Evolutionary conservation across 257 asterid genomes (phyloP).

Genomic region (Nicotiana obtusifolia): DNA sequence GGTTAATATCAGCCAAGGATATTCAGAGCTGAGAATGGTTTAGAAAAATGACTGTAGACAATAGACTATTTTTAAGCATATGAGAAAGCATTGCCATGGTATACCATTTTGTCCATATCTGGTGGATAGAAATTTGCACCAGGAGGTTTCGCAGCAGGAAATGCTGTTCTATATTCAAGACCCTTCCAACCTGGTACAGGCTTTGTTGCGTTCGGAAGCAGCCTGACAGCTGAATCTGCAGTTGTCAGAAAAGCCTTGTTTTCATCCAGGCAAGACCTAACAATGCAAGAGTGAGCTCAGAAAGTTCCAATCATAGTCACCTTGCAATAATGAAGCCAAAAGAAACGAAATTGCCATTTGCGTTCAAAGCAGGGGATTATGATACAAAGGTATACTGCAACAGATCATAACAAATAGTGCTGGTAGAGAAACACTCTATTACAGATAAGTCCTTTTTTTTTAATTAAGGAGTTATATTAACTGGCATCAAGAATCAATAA

Average conservation of each 20-base stretch:
- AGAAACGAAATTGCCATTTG: background rate
- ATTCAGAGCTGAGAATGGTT: background rate
- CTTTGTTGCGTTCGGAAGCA: conserved; percentile 69
- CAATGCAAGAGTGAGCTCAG: conserved; percentile 5
- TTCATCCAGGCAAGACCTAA: conserved; percentile 90
- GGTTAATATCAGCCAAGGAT: too few species aligned
- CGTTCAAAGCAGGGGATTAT: background rate
- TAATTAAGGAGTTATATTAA: too few species aligned
- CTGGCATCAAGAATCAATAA: too few species aligned
- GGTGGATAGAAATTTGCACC: conserved; percentile 97
- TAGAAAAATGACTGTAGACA: background rate
- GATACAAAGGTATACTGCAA: background rate
- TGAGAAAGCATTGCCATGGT: conserved; percentile 5
- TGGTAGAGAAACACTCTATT: too few species aligned
- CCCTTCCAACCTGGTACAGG: conserved; percentile 82
- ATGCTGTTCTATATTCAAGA: conserved; percentile 64
- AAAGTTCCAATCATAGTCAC: background rate
- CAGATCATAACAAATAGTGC: background rate
- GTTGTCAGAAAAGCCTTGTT: conserved; percentile 85
- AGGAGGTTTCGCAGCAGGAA: conserved; percentile 70
- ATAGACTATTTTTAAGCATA: background rate
- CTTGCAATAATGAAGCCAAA: background rate
- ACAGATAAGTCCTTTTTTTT: too few species aligned
- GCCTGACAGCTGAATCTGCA: conserved; percentile 83
- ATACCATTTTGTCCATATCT: conserved; percentile 92